Percentiles rank a stretch among this genome's conserved stretches.
Conservation (phyloP, 768 basidiomycete genomes). For the Hysterangium stoloniferum region DNA sequence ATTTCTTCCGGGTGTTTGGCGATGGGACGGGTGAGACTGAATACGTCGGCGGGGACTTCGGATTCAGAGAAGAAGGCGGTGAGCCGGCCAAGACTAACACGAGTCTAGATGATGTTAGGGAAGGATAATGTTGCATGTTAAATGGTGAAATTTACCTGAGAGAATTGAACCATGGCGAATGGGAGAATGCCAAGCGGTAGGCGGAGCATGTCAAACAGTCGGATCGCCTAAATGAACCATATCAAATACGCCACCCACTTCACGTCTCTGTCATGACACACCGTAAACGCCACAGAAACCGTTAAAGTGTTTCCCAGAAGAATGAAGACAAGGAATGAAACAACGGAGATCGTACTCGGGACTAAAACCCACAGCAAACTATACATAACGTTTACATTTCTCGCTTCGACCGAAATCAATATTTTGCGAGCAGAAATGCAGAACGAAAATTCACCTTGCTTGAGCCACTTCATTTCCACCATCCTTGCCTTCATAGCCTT, state of each 20-base stretch:
- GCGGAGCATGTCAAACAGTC: constrained; percentile 11
- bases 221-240: constrained; percentile 1
- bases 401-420: constrained; percentile 11
- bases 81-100: constrained; percentile 32
- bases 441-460: constrained; percentile 17
- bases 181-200: constrained; percentile 13
- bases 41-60: constrained; percentile 31
- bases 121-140: not conserved
- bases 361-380: constrained; percentile 26
- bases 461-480: constrained; percentile 26
- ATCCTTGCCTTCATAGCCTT: constrained; percentile 26
- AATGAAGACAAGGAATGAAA: constrained; percentile 28
- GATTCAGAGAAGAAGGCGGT: constrained; percentile 30
- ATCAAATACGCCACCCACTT: not conserved
- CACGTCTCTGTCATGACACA: constrained; percentile 5
- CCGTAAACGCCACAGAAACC: constrained; percentile 33
- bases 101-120: constrained; percentile 3
- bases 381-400: constrained; percentile 23
- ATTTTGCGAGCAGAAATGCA: not conserved
- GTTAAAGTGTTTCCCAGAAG: constrained; percentile 28
- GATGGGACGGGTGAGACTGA: constrained; percentile 21
- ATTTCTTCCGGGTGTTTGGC: constrained; percentile 16
- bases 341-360: constrained; percentile 26
- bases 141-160: not conserved
- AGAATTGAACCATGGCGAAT: constrained; percentile 8